Conservation (phyloP, 306 rosid species). For the Styphnolobium japonicum region DNA sequence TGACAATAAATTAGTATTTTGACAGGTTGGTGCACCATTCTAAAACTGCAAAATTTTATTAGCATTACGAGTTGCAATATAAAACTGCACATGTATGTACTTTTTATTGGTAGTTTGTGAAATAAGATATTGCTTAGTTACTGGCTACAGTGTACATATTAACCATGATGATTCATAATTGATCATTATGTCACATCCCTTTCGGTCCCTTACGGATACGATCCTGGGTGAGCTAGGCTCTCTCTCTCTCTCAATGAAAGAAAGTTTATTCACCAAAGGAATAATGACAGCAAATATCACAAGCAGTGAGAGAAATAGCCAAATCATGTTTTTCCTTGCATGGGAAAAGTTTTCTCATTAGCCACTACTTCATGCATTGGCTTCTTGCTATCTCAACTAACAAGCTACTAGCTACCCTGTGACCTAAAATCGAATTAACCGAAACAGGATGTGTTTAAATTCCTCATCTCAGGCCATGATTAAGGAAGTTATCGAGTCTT, state of each 20-base stretch:
- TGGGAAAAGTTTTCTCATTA: constrained; percentile 20
- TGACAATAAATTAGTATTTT: too few species aligned
- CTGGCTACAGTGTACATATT: background rate
- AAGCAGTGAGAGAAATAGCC: constrained; percentile 2
- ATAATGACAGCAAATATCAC: constrained; percentile 29
- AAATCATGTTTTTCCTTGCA: constrained; percentile 31
- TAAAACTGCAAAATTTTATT: constrained; percentile 15
- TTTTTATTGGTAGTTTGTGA: background rate
- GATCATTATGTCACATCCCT: constrained; percentile 27
- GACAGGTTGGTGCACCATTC: background rate
- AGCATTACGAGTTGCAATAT: constrained; percentile 10
- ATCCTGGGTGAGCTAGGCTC: constrained; percentile 14
- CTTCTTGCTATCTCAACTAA: constrained; percentile 18
- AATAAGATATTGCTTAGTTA: background rate
- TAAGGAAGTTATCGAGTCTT: background rate
- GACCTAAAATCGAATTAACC: constrained; percentile 13
- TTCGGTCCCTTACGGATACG: constrained; percentile 11
- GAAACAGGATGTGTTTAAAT: constrained; percentile 15
- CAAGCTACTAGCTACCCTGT: background rate
- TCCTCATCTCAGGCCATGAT: background rate
- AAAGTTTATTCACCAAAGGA: background rate
- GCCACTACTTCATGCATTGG: constrained; percentile 14
- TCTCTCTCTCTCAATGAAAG: constrained; percentile 13
- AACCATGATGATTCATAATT: constrained; percentile 17
- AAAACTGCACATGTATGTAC: background rate